Percentiles rank a stretch among this genome's conserved stretches.
Conservation (phyloP, 2,329 filamentous ascomycete genomes). For the Cercospora sp. region DNA sequence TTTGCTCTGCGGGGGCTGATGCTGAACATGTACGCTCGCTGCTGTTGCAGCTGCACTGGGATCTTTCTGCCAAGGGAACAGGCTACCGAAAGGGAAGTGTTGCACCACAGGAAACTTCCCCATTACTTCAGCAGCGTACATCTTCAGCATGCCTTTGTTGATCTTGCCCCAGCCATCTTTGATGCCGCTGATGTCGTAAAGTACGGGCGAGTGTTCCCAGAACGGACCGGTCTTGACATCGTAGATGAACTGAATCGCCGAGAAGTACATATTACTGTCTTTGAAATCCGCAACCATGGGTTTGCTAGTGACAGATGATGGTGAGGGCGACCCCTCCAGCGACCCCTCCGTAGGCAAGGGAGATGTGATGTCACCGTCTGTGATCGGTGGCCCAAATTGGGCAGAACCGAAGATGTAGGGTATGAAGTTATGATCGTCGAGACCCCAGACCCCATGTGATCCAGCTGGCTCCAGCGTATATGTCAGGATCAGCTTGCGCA, state of each 20-base stretch:
- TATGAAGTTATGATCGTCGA: constrained; percentile 95
- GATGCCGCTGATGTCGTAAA: constrained; percentile 93
- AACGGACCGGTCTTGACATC: constrained; percentile 96
- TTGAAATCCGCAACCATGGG: constrained; percentile 45
- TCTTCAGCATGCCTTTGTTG: constrained; percentile 96
- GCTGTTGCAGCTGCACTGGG: constrained; percentile 39
- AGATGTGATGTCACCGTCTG: constrained; percentile 48
- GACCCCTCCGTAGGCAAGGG: constrained; percentile 78
- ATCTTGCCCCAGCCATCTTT: constrained; percentile 94
- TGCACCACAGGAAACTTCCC: constrained; percentile 98
- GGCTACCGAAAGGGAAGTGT: constrained; percentile 65
- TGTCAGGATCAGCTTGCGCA: constrained; percentile 79
- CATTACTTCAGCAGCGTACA: constrained; percentile 96
- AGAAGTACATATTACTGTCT: constrained; percentile 74
- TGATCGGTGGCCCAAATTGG: constrained; percentile 77
- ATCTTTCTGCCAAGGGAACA: constrained; percentile 52
- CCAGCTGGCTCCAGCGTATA: constrained; percentile 95
- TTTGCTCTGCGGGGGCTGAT: constrained; percentile 35
- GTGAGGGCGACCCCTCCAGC: constrained; percentile 64
- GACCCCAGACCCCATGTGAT: constrained; percentile 94
- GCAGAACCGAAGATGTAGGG: constrained; percentile 95
- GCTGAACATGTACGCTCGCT: constrained; percentile 32
- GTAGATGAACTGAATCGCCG: constrained; percentile 93
- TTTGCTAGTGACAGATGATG: constrained; percentile 61
- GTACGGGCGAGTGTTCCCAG: constrained; percentile 88